These are phyloP conservation scores for Aschersonia sp. DNA, from an alignment of 2,329 filamentous ascomycete species.

Conservation along the genomic window DNA sequence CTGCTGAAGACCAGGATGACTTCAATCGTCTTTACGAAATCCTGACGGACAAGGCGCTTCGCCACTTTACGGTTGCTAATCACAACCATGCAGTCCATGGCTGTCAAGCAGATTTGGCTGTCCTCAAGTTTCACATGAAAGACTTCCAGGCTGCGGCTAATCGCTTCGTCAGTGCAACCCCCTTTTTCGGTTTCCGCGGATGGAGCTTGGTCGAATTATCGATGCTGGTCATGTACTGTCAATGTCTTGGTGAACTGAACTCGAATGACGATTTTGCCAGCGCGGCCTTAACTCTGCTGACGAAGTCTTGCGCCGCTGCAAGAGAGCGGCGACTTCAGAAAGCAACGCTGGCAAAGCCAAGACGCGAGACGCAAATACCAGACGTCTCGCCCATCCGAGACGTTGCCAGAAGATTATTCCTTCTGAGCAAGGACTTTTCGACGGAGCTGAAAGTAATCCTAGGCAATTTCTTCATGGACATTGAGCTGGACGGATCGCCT, in stretches of 20 bases:
- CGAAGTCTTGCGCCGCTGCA: constrained; percentile 46
- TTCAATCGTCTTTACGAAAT: constrained; percentile 58
- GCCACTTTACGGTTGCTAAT: constrained; percentile 68
- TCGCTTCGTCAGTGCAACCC: constrained; percentile 66
- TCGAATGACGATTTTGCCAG: constrained; percentile 67
- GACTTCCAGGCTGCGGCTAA: constrained; percentile 61
- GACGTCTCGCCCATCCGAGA: constrained; percentile 28
- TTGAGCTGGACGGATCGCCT: constrained; percentile 54
- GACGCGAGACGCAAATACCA: constrained; percentile 5
- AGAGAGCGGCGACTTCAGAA: constrained; percentile 29
- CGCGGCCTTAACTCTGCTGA: constrained; percentile 58
- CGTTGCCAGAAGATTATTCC: constrained; percentile 31
- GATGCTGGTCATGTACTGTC: constrained; percentile 74
- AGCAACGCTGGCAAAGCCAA: constrained; percentile 9
- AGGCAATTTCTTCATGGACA: constrained; percentile 56
- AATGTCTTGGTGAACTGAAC: constrained; percentile 64
- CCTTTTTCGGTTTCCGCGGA: constrained; percentile 61
- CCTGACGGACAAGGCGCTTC: constrained; percentile 71
- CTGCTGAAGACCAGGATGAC: constrained; percentile 44
- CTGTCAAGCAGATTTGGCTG: constrained; percentile 70
- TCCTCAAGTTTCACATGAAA: constrained; percentile 62
- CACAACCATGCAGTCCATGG: constrained; percentile 65
- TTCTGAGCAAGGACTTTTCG: constrained; percentile 26
- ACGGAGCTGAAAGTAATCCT: constrained; percentile 55
- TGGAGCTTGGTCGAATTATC: constrained; percentile 73